Base-by-base conservation (phyloP, 2,329 filamentous ascomycete genomes). In the Juglanconis sp. region DNA sequence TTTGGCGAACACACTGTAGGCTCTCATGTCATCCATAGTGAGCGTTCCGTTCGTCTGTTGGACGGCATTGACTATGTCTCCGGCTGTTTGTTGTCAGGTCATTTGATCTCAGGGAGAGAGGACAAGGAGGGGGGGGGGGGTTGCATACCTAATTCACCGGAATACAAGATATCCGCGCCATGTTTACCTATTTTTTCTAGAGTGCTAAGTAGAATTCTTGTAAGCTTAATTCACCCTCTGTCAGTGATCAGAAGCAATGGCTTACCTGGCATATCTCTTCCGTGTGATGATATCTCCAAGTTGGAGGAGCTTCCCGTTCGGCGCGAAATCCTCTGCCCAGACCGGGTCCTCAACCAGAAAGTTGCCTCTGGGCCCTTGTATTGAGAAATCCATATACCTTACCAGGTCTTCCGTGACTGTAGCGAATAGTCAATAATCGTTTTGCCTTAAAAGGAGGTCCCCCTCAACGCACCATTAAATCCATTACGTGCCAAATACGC, bases 281-380 rank as follows among this genome's bases (percentile, higher is more conserved):
- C 93, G 81, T 0, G 89, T 93, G 68, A 98, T 92, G 0, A 75
- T 88, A 53, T 96, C 91, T 17, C 91, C 91, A 3, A 92, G 74
- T 17, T 82, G 78, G 0, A 96, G 68, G 3, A 91, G 78, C 0
- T 82, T 88, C 3, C 79, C 94, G 62, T 93, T 87, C 0, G 92
- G 92, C 2, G 92, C 92, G 76, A 97, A 97, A 70, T 97, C 94
- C 52, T 90, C 73, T 0, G 93, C 91, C 89, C 92, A 98, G 3
- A 86, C 84, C 0, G 89, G 87, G 59, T 97, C 86, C 3, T 89
- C 80, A 0, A 87, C 77, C 0, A 97, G 76, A 68, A 96, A 96
- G 66, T 91, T 77, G 53, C 68, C 64, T 1, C 67, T 65, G 5
- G 47, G 62, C 58, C 6, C 60, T 5, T 65, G 55, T 32, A 76